Base-by-base conservation (phyloP, 352 stramenopile genomes). In the Peronospora belbahrii region DNA sequence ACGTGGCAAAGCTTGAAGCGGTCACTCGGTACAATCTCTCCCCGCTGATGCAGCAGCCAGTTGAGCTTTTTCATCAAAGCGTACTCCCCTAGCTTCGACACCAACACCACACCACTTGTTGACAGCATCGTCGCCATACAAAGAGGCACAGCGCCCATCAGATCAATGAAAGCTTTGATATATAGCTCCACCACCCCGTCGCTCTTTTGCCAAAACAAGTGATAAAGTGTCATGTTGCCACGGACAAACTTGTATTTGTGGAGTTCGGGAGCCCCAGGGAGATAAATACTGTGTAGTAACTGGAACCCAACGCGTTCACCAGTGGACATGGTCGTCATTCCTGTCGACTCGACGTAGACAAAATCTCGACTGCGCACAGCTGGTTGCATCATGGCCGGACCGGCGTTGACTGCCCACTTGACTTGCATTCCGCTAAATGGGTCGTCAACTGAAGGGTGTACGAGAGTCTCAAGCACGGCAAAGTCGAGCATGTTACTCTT, bases 331-430 rank as follows among this genome's bases (percentile, higher is more conserved):
- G 42, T 46, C 3, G 63, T 63, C 43, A 79, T 62, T 0, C 71
- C 71, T 14, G 65, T 78, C 8, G 66, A 64, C 39, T 83, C 68
- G 45, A 81, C 35, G 30, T 68, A 80, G 6, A 83, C 66, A 45
- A 79, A 76, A 50, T 83, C 71, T 28, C 71, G 66, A 17, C 52
- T 66, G 14, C 70, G 70, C 48, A 81, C 65, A 36, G 81, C 38
- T 8, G 56, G 65, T 13, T 64, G 62, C 46, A 75, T 71, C 42
- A 68, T 55, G 3, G 62, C 27, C 0, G 71, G 61, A 10, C 68
- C 67, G 2, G 52, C 60, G n/a, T 83, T 81, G 56, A 79, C 61
- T 14, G 48, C 54, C 71, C 71, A 84, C 35, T 75, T 75, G 35
- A 84, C 34, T 31, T 67, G 59, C 24, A 82, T 25, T 1, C 44